Evolutionary conservation across 768 basidiomycete species (phyloP).

Genomic region (Clavulina sp.): DNA sequence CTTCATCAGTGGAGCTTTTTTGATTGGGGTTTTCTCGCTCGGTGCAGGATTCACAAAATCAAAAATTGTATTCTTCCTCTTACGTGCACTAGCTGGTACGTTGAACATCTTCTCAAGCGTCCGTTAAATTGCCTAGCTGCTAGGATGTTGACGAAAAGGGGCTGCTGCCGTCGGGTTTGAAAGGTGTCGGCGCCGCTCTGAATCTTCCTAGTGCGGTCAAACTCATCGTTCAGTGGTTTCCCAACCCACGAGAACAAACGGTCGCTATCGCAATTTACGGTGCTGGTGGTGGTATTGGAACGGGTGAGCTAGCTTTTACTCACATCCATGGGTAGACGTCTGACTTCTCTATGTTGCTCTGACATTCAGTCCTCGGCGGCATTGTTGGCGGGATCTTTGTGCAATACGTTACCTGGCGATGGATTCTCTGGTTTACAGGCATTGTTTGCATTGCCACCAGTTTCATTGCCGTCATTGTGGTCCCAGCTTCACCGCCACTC

Average conservation of each 20-base stretch:
- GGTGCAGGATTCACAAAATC: constrained; percentile 29
- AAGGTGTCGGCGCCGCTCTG: constrained; percentile 26
- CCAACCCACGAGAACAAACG: constrained; percentile 29
- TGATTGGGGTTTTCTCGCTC: constrained; percentile 28
- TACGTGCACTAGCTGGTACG: constrained; percentile 35
- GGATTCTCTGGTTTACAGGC: constrained; percentile 34
- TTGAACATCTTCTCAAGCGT: too few species aligned
- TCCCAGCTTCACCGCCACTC: constrained; percentile 18
- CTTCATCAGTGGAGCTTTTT: constrained; percentile 26
- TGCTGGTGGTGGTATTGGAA: constrained; percentile 29
- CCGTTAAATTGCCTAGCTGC: neutral
- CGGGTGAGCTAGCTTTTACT: constrained; percentile 19
- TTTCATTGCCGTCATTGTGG: constrained; percentile 18
- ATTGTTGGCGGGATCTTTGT: constrained; percentile 30
- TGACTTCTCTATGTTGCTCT: neutral
- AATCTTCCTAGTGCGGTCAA: constrained; percentile 33
- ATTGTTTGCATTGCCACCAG: constrained; percentile 23
- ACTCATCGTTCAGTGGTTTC: constrained; percentile 33
- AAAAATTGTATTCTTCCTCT: constrained; percentile 31
- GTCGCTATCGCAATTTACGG: constrained; percentile 32
- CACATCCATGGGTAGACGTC: neutral
- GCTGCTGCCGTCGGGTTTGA: constrained; percentile 15
- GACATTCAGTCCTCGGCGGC: constrained; percentile 24
- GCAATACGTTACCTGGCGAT: constrained; percentile 26
- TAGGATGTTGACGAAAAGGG: constrained; percentile 15